Conservation (phyloP, 352 stramenopile genomes). For the Vaucheria bursata region DNA sequence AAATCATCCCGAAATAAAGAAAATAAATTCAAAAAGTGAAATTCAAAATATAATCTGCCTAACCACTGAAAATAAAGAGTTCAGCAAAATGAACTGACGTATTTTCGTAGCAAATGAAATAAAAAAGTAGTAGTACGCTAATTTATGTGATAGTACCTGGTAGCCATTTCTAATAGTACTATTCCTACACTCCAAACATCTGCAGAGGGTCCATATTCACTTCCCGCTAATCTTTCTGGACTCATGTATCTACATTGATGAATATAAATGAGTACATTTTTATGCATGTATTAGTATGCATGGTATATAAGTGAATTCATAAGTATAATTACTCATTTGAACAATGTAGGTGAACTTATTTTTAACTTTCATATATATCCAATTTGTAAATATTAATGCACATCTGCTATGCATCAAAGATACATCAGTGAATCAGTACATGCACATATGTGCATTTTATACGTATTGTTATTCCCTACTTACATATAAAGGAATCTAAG, state of each 20-base stretch:
- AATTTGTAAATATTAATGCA: too few species aligned
- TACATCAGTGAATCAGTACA: neutral
- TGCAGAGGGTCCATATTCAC: slow-evolving; percentile 57
- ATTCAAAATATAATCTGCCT: too few species aligned
- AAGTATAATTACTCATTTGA: neutral
- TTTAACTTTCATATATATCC: too few species aligned
- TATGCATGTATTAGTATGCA: slow-evolving; percentile 2
- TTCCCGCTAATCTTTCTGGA: slow-evolving; percentile 61
- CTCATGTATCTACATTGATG: slow-evolving; percentile 58
- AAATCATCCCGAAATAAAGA: too few species aligned
- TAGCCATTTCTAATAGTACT: slow-evolving; percentile 74
- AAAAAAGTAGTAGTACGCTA: too few species aligned
- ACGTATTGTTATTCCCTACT: neutral
- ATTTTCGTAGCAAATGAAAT: too few species aligned
- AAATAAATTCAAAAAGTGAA: too few species aligned
- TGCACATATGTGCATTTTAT: neutral
- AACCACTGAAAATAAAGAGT: too few species aligned
- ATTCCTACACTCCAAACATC: slow-evolving; percentile 73
- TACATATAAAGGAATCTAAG: too few species aligned
- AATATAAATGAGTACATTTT: neutral
- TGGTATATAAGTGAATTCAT: neutral
- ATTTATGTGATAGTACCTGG: too few species aligned
- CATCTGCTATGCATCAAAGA: too few species aligned
- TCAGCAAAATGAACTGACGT: too few species aligned
- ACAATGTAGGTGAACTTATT: neutral